These are phyloP conservation scores for Paradendryphiella salina DNA, from an alignment of 2,329 filamentous ascomycete species.

Conservation along the genomic window DNA sequence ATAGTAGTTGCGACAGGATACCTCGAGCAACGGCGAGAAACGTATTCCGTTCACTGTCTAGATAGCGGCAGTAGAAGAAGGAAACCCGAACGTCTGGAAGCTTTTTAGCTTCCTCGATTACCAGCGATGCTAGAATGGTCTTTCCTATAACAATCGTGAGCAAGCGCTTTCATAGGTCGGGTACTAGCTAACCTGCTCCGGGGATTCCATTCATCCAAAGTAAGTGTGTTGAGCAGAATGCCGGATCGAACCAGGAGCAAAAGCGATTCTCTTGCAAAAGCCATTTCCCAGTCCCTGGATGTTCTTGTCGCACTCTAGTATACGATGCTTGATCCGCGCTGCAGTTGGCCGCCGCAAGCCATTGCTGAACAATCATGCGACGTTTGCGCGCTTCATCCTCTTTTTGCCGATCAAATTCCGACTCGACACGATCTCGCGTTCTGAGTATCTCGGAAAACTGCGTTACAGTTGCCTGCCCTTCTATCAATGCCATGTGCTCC, in stretches of 20 bases:
- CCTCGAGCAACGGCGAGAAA: constrained; percentile 1
- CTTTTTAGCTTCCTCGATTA: constrained; percentile 26
- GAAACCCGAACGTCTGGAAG: constrained; percentile 10
- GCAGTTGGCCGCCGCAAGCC: neutral
- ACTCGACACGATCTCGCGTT: neutral
- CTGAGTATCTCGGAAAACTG: constrained; percentile 14
- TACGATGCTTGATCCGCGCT: constrained; percentile 1
- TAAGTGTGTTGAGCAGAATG: constrained; percentile 8
- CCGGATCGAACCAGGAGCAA: constrained; percentile 23
- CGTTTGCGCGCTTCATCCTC: neutral
- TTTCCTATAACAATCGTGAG: constrained; percentile 24
- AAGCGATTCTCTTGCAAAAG: constrained; percentile 26
- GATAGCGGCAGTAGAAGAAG: constrained; percentile 31
- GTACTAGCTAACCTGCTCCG: constrained; percentile 13
- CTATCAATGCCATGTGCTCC: constrained; percentile 33
- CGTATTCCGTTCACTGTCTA: constrained; percentile 12
- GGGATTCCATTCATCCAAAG: constrained; percentile 25
- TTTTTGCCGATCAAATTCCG: neutral
- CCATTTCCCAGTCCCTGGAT: constrained; percentile 25
- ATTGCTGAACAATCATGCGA: neutral
- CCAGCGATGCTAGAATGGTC: constrained; percentile 32
- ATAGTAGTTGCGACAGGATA: constrained; percentile 2
- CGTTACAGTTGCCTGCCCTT: constrained; percentile 24
- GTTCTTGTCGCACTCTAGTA: constrained; percentile 1
- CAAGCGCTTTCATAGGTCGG: neutral